Evolutionary conservation across 192 early-diverging fungal genomes (phyloP), one percentile per base, ranked within the genome.

Genomic region (Geosiphon pyriformis): DNA sequence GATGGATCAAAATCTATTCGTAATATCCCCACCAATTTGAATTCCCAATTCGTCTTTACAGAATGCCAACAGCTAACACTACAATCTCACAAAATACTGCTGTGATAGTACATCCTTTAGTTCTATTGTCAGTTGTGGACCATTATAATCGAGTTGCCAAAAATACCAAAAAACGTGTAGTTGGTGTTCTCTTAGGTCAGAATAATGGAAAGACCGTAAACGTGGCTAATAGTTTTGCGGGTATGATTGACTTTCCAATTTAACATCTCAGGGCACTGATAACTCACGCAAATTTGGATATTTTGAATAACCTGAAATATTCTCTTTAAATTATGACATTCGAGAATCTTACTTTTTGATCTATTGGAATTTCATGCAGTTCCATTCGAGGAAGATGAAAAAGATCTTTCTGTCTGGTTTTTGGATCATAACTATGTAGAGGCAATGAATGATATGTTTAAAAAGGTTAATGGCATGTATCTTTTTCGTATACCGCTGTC

Each of bases 381-480:
- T 11, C 95, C 97, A 20, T 99, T 99, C 73, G 97, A 99, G 79
- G 97, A 99, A 76, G 97, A 99, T 68, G 95, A 98, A 68, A 98
- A 94, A 78, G 95, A 96, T 79, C 94, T 92, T 12, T 86, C 86
- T 3, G 94, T 98, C 4, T 99, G 97, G 97, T 99, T 94, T 78
- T 81, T 99, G 63, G 97, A 99, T 79, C 95, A 99, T 83, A 95
- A 97, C 79, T 99, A 97, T 74, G 92, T 95, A 32, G 97, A 99
- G 71, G 91, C 93, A 3, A 99, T 99, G 97, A 94, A 95, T 65
- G 95, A 98, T 62, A 99, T 99, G 97, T 99, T 97, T 77, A 95
- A 94, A 76, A 99, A 99, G 83, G 94, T 99, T 26, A 99, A 97
- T 78, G 95, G 92, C 87, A 85, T 76, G 78, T 29, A 54, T 27